Base-by-base conservation (phyloP, 208 protist genomes). In the Crithidia acanthocephali region DNA sequence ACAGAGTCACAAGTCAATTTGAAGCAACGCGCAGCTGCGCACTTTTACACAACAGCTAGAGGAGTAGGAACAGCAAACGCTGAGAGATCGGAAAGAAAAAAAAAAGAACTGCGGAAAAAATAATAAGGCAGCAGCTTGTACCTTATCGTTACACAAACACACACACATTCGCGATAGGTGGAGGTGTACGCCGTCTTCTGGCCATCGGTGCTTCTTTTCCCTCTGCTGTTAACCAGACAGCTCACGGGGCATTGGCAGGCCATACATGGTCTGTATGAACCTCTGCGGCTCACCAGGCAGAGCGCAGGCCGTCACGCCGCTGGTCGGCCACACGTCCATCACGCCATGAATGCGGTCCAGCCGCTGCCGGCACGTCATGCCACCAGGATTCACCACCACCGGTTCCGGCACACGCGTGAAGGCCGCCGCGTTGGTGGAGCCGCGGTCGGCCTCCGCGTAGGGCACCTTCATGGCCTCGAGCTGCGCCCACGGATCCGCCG, bases 211-310 rank as follows among this genome's bases (percentile, higher is more conserved):
- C n/a, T 40, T 40, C 44, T 48, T 48, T 48, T 48, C 44, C 10
- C 13, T 35, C n/a, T n/a, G n/a, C n/a, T 28, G 33, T 50, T 30
- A 78, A 2, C 27, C 28, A 0, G 61, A 76, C 13, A 95, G 50
- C 50, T 95, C 87, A 0, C 71, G 74, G 9, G 90, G 90, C 40
- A 91, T 68, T 3, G 87, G 87, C 22, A 95, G 79, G 1, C 74
- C 71, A 61, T 86, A 84, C 2, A 91, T 51, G 10, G 66, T 51
- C 25, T 90, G 76, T n/a, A 95, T 23, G 13, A 88, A 61, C 25
- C 57, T 51, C 52, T 88, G 83, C 44, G 79, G 28, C 5, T 82
- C 83, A 2, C 51, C 76, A 0, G 66, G 72, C 47, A 95, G 52
- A 25, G 60, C 48, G 2, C 72, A 72, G 16, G 79, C 82, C 32